A percentile compares a stretch with the other conserved stretches of the same genome.
phyloP scores from a whole-genome alignment of 116 monocot species.

The Zostera marina region DNA sequence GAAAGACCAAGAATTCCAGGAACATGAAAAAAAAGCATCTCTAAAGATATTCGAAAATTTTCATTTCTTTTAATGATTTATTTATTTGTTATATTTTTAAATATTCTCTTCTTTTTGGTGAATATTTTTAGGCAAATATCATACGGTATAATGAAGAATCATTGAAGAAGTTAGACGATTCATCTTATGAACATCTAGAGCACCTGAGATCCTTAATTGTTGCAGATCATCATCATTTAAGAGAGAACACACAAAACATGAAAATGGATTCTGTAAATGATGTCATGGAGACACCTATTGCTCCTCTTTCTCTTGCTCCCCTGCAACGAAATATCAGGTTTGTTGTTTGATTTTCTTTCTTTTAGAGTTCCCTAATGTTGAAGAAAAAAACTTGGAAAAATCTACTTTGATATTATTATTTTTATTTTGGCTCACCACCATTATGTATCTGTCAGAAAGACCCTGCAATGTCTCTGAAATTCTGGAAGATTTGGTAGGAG shows the following conservation, averaged over 20 bases:
- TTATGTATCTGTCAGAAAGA: conserved; percentile 47
- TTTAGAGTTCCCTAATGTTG: no score
- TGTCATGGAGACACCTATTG: conserved; percentile 70
- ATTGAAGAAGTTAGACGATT: conserved; percentile 32
- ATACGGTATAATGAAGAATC: conserved; percentile 55
- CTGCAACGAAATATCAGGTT: conserved; percentile 58
- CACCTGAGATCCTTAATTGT: conserved; percentile 18
- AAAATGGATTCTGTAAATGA: conserved; percentile 20
- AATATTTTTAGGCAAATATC: conserved; percentile 44
- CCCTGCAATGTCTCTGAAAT: conserved; percentile 56
- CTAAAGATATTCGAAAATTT: no score
- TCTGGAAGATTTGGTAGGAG: conserved; percentile 60
- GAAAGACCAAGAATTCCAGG: no score
- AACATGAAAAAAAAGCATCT: no score
- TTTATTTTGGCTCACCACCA: neutral
- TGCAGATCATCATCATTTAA: conserved; percentile 12
- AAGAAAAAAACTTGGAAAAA: no score
- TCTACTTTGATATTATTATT: no score
- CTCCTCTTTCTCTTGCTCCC: conserved; percentile 63
- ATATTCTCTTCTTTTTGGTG: neutral
- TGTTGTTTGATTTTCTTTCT: no score
- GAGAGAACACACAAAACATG: conserved; percentile 7
- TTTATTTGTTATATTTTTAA: neutral
- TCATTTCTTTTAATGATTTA: neutral
- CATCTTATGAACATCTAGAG: conserved; percentile 18